Conservation (phyloP, 176 grass and related monocot genomes). For the Oryza officinalis region DNA sequence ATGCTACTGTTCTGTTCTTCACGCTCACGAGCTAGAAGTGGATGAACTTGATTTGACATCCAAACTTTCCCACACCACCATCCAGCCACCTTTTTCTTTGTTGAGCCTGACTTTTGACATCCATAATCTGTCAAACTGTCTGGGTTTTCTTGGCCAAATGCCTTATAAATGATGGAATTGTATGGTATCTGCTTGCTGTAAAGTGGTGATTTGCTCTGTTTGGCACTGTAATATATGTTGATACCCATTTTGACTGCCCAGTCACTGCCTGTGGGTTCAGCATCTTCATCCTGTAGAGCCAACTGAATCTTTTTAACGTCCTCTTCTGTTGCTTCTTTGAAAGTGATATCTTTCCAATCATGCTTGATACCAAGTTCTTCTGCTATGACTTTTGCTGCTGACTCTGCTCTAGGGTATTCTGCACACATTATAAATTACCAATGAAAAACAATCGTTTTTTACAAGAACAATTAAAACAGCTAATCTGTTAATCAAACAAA, state of each 20-base stretch:
- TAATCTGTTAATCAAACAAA: constrained; percentile 14
- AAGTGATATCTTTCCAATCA: constrained; percentile 82
- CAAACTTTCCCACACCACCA: constrained; percentile 96
- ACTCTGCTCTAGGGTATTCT: constrained; percentile 90
- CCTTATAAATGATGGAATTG: constrained; percentile 93
- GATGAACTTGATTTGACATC: constrained; percentile 99
- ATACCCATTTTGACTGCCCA: constrained; percentile 99
- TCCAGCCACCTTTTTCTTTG: constrained; percentile 89
- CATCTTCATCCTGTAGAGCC: constrained; percentile 86
- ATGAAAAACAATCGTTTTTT: constrained; percentile 26
- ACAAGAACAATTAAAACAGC: constrained; percentile 16
- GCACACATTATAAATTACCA: constrained; percentile 40
- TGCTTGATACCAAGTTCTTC: constrained; percentile 71
- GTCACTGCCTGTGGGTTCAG: constrained; percentile 78
- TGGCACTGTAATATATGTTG: constrained; percentile 95
- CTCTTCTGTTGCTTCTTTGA: constrained; percentile 59
- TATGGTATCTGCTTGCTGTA: constrained; percentile 98
- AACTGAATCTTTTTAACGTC: constrained; percentile 59
- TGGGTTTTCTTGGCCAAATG: constrained; percentile 71
- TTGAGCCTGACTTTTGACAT: constrained; percentile 40
- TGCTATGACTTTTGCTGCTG: constrained; percentile 72
- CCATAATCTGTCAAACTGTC: constrained; percentile 39
- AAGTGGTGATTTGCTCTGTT: constrained; percentile 92
- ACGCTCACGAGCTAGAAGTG: constrained; percentile 56
- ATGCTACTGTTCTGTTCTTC: constrained; percentile 41